Conservation (phyloP, 2,329 filamentous ascomycete species). For the Fusarium solani-melongenae region DNA sequence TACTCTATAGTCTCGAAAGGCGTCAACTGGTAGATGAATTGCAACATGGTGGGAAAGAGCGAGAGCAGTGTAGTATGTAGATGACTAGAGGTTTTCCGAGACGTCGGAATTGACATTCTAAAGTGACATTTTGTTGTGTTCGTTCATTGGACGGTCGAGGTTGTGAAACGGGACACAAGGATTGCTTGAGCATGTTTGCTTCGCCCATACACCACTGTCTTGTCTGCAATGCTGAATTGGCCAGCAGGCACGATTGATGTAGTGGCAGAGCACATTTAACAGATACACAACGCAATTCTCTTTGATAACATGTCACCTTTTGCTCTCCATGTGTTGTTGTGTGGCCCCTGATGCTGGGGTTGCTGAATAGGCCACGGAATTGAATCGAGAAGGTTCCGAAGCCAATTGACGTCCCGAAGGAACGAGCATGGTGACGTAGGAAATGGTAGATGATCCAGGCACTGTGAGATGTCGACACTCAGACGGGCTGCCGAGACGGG, state of each 20-base stretch:
- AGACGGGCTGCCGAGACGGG: neutral
- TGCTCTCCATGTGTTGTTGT: neutral
- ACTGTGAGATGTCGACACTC: neutral
- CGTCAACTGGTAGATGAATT: conserved; percentile 7
- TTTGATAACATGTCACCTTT: neutral
- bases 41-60: neutral
- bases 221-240: neutral
- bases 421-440: neutral
- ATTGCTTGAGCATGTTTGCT: neutral
- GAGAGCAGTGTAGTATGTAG: neutral
- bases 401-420: neutral
- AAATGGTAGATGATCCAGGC: neutral
- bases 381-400: neutral
- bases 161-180: neutral
- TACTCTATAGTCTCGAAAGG: neutral
- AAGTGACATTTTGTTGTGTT: neutral
- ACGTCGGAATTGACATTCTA: neutral
- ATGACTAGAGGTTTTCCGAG: neutral
- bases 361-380: neutral
- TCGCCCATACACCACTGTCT: neutral
- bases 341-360: neutral
- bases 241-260: neutral
- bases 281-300: neutral
- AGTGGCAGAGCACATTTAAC: neutral
- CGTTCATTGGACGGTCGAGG: neutral